A percentile compares a stretch with the other conserved stretches of the same genome.
Conservation (phyloP, 2,329 filamentous ascomycete species). For the Monilinia polystroma region DNA sequence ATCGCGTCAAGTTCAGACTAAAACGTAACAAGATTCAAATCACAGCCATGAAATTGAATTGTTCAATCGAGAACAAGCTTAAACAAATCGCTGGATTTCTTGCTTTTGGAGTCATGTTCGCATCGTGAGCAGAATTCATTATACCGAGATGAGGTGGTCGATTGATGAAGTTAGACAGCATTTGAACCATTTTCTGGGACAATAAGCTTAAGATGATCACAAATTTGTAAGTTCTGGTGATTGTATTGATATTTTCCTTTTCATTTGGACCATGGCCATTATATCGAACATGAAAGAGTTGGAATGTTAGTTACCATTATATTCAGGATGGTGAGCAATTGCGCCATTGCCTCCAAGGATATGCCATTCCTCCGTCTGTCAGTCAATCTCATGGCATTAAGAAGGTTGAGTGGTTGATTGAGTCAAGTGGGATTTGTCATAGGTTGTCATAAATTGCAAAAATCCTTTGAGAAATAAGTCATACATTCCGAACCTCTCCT, state of each 20-base stretch:
- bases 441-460: background rate
- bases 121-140: conserved; percentile 48
- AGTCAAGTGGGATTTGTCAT: background rate
- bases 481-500: conserved; percentile 35
- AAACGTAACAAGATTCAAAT: too few species aligned
- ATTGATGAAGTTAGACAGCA: conserved; percentile 43
- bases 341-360: background rate
- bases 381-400: background rate
- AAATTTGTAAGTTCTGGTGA: conserved; percentile 45
- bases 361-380: background rate
- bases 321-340: background rate
- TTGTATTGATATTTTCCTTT: conserved; percentile 45
- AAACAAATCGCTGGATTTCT: conserved; percentile 47
- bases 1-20: too few species aligned
- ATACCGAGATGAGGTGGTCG: conserved; percentile 43
- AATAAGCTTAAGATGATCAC: conserved; percentile 46
- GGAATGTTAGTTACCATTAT: background rate
- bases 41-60: conserved; percentile 21
- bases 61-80: conserved; percentile 45
- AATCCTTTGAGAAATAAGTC: conserved; percentile 2
- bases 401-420: too few species aligned
- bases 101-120: conserved; percentile 47
- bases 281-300: conserved; percentile 49
- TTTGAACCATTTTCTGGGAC: conserved; percentile 44
- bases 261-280: conserved; percentile 43